phyloP scores from a whole-genome alignment of 345 rosid species.

The Lepidium sativum region DNA sequence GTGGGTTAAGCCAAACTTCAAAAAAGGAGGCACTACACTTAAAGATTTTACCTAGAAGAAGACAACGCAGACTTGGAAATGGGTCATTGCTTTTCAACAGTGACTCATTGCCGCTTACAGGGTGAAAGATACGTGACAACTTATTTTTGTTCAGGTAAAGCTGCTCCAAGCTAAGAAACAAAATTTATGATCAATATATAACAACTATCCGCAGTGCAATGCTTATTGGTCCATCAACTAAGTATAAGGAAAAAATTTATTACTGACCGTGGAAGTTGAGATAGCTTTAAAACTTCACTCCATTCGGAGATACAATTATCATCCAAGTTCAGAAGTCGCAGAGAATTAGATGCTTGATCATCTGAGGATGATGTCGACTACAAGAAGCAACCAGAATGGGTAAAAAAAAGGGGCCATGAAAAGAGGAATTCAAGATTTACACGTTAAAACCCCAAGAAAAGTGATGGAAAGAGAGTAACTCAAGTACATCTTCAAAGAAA shows the following conservation, averaged over 20 bases:
- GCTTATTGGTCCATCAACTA: not conserved
- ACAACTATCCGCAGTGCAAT: not conserved
- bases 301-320: conserved; percentile 74
- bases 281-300: conserved; percentile 71
- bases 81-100: conserved; percentile 31
- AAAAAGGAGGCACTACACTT: not conserved
- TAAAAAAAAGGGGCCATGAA: not conserved
- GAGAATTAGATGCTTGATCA: conserved; percentile 53
- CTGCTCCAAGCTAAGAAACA: conserved; percentile 66
- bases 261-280: conserved; percentile 62
- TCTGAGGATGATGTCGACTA: conserved; percentile 42
- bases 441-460: not conserved
- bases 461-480: not conserved
- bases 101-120: conserved; percentile 33
- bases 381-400: not conserved
- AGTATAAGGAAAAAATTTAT: conserved; percentile 6
- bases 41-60: conserved; percentile 62
- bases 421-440: not conserved
- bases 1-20: conserved; percentile 11
- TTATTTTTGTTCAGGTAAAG: conserved; percentile 82
- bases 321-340: conserved; percentile 81
- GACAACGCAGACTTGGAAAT: conserved; percentile 65
- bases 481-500: not conserved
- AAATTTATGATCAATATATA: not conserved
- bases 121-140: conserved; percentile 46